phyloP scores from a whole-genome alignment of 2,329 filamentous ascomycete genomes.

The Intubia oerlemansii region DNA sequence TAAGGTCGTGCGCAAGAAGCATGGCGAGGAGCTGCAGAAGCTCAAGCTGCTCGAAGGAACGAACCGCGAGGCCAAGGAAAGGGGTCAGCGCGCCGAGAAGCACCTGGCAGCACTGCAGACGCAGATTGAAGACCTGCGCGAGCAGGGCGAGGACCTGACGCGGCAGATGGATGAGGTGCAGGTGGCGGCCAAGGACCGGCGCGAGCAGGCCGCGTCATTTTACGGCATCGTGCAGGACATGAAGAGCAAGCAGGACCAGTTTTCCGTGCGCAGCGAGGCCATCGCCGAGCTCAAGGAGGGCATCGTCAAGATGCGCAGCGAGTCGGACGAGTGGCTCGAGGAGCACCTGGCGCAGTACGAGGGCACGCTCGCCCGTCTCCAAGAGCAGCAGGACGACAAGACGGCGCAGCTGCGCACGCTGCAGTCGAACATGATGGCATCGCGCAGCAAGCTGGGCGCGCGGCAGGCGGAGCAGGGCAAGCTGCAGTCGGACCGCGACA shows the following conservation, averaged over 20 bases:
- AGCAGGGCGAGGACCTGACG: conserved; percentile 35
- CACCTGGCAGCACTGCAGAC: conserved; percentile 39
- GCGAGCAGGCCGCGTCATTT: conserved; percentile 52
- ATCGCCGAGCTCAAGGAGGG: conserved; percentile 49
- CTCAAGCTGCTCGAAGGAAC: conserved; percentile 47
- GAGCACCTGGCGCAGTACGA: conserved; percentile 58
- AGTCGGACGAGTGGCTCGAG: conserved; percentile 58
- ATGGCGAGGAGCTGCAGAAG: conserved; percentile 52
- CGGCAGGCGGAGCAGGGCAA: conserved; percentile 50
- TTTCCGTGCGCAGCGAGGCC: conserved; percentile 45
- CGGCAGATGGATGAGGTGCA: conserved; percentile 39
- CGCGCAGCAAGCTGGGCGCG: conserved; percentile 23
- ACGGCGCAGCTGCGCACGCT: conserved; percentile 45
- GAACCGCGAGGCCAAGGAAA: conserved; percentile 54
- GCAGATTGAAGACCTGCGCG: conserved; percentile 40
- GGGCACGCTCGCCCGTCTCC: conserved; percentile 44
- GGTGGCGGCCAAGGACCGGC: conserved; percentile 29
- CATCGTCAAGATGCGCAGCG: conserved; percentile 48
- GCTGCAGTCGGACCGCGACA: conserved; percentile 67
- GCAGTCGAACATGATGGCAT: conserved; percentile 22
- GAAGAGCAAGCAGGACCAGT: conserved; percentile 54
- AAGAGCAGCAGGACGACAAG: conserved; percentile 39
- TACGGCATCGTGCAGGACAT: conserved; percentile 55
- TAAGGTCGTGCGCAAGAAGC: conserved; percentile 64
- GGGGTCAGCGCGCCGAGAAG: conserved; percentile 51